Evolutionary conservation across 257 asterid genomes (phyloP).

Genomic region (Eustoma russellianum): DNA sequence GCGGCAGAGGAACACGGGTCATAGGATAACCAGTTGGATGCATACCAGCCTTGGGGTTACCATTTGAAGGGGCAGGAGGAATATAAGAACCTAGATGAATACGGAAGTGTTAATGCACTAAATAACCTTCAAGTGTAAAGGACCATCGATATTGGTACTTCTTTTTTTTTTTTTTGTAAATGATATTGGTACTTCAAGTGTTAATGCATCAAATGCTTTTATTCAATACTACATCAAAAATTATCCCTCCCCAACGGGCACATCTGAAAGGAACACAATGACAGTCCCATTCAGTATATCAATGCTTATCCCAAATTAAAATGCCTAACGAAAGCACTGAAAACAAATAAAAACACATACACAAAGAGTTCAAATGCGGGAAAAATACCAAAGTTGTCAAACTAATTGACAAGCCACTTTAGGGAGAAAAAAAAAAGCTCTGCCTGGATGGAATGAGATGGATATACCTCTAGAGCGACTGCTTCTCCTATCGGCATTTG

Average conservation of each 20-base stretch:
- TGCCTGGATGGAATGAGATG: not conserved
- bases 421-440: not conserved
- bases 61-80: constrained; percentile 81
- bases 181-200: not conserved
- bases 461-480: constrained; percentile 76
- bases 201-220: too few species aligned
- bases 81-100: constrained; percentile 62
- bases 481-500: constrained; percentile 69
- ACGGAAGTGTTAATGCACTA: constrained; percentile 3
- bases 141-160: too few species aligned
- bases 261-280: too few species aligned
- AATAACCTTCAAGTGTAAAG: too few species aligned
- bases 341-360: not conserved
- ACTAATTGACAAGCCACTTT: not conserved
- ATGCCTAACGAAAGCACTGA: too few species aligned
- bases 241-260: not conserved
- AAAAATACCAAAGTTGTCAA: not conserved
- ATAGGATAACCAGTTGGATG: constrained; percentile 81
- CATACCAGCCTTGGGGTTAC: constrained; percentile 66
- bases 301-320: too few species aligned
- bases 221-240: too few species aligned
- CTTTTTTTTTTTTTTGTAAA: not conserved
- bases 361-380: not conserved
- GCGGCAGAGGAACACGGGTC: constrained; percentile 76
- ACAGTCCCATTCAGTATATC: too few species aligned